phyloP scores from a whole-genome alignment of 2,329 filamentous ascomycete species.

The Periconia sp. region DNA sequence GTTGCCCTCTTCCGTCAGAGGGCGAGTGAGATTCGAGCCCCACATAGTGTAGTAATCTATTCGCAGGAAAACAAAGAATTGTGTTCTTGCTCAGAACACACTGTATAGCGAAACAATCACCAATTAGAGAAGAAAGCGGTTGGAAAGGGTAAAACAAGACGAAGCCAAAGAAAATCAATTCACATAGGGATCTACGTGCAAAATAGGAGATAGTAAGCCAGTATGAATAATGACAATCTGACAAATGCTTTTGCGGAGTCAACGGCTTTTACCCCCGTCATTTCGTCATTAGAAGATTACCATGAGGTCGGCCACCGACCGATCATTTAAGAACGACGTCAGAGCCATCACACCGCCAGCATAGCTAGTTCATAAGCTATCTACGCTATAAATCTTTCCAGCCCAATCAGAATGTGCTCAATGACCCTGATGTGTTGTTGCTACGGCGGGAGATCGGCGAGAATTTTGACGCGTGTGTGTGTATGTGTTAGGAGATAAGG shows the following conservation, averaged over 20 bases:
- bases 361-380: not conserved
- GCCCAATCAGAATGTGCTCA: not conserved
- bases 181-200: too few relatives aligned
- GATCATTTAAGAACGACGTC: too few relatives aligned
- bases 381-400: not conserved
- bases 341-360: not conserved
- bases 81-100: too few relatives aligned
- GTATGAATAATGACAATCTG: too few relatives aligned
- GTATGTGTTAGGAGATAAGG: not conserved
- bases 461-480: not conserved
- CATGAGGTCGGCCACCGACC: too few relatives aligned
- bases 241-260: constrained; percentile 5
- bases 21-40: constrained; percentile 5
- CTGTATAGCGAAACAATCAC: too few relatives aligned
- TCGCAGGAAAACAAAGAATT: not conserved
- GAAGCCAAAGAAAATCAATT: too few relatives aligned
- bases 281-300: constrained; percentile 5
- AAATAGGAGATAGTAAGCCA: too few relatives aligned
- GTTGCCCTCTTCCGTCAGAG: constrained; percentile 24
- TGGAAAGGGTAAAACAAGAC: too few relatives aligned
- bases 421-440: not conserved
- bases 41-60: constrained; percentile 6
- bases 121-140: too few relatives aligned
- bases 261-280: constrained; percentile 1
- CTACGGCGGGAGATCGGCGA: constrained; percentile 3